These are phyloP conservation scores for Ceratobasidium sp. DNA, from an alignment of 1,284 basidiomycete genomes.

Conservation along the genomic window DNA sequence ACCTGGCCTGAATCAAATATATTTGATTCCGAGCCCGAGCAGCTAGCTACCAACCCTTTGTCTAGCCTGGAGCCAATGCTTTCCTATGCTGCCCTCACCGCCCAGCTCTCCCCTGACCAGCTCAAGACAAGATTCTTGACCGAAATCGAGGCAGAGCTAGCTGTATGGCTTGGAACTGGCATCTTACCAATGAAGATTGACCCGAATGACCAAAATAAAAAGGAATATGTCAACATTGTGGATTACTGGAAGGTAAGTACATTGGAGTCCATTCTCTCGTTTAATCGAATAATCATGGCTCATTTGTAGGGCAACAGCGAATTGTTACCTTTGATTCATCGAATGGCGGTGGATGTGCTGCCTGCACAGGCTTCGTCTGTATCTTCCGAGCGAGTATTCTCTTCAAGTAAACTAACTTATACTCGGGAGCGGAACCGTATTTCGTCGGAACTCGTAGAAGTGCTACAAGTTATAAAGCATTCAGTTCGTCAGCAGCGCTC, in stretches of 20 bases:
- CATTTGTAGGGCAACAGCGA: not conserved
- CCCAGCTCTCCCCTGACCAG: not conserved
- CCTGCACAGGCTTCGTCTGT: conserved; percentile 11
- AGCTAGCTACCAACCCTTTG: too few species aligned
- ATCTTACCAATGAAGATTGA: not conserved
- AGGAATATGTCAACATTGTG: not conserved
- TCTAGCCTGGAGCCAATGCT: too few species aligned
- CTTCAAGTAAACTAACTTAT: conserved; percentile 7
- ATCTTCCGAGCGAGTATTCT: conserved; percentile 6
- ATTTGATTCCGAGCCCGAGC: too few species aligned
- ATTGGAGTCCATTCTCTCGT: not conserved
- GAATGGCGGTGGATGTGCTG: conserved; percentile 21
- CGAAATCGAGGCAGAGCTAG: not conserved
- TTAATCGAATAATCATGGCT: not conserved
- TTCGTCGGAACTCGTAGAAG: not conserved
- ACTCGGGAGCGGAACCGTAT: conserved; percentile 9
- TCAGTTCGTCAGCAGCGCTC: not conserved
- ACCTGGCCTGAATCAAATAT: too few species aligned
- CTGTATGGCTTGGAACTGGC: not conserved
- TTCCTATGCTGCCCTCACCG: not conserved
- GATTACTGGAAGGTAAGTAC: conserved; percentile 25
- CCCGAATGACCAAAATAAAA: not conserved
- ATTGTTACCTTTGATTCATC: not conserved
- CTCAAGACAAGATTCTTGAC: not conserved
- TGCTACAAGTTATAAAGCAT: conserved; percentile 17